Evolutionary conservation across 192 early-diverging fungal species (phyloP).

Genomic region (Backusella tuberculispora): DNA sequence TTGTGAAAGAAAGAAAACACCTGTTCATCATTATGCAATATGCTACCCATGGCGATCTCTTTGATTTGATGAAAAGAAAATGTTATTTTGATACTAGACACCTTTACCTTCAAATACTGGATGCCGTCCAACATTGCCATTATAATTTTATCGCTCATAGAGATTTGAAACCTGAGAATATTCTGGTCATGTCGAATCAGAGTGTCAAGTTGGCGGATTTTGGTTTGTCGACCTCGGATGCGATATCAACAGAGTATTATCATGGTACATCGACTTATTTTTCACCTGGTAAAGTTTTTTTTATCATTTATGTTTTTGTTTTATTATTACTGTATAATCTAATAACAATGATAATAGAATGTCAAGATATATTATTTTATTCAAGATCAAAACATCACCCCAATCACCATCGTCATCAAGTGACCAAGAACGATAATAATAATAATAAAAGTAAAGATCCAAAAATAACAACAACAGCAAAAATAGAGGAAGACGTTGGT

Average conservation of each 20-base stretch:
- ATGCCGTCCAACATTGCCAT: constrained; percentile 79
- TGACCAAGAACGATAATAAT: no score
- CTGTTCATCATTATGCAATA: constrained; percentile 73
- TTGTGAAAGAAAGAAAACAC: constrained; percentile 63
- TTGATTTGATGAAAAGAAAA: constrained; percentile 83
- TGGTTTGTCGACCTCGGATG: constrained; percentile 80
- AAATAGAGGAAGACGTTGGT: constrained; percentile 31
- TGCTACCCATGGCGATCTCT: constrained; percentile 90
- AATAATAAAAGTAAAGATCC: constrained; percentile 35
- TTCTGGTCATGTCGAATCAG: constrained; percentile 62
- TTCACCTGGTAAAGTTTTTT: constrained; percentile 51
- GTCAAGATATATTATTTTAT: constrained; percentile 52
- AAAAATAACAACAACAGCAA: neutral
- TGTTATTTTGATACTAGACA: constrained; percentile 79
- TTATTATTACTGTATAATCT: no score
- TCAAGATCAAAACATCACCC: neutral
- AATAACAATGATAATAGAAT: no score
- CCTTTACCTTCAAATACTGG: constrained; percentile 82
- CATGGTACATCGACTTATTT: constrained; percentile 60
- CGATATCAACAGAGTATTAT: constrained; percentile 72
- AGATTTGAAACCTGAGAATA: constrained; percentile 85
- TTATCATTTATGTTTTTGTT: neutral
- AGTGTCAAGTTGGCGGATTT: constrained; percentile 90
- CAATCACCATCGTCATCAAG: no score
- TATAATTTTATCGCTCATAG: constrained; percentile 71